These are phyloP conservation scores for Galeopsis tetrahit DNA, from an alignment of 257 asterid species.

Conservation along the genomic window DNA sequence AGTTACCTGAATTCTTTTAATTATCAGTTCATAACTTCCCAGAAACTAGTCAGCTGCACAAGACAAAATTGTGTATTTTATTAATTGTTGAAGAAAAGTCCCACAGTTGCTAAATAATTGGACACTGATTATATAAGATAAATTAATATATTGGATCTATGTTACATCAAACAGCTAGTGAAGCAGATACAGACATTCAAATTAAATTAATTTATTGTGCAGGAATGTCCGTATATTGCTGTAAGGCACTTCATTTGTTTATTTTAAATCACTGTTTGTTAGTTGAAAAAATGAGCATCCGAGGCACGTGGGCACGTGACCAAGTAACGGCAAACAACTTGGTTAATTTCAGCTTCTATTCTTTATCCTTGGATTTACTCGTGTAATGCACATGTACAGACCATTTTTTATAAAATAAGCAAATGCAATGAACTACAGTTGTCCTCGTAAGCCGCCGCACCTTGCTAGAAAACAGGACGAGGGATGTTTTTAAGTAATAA, in stretches of 20 bases:
- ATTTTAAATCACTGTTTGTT: conserved; percentile 7
- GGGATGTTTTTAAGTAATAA: too few species aligned
- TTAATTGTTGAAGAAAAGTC: conserved; percentile 29
- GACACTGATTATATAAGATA: neutral
- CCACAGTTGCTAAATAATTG: conserved; percentile 33
- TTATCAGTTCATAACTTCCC: neutral
- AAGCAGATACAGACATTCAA: conserved; percentile 38
- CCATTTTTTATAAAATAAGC: neutral
- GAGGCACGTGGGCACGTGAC: conserved; percentile 56
- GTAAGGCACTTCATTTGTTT: conserved; percentile 5
- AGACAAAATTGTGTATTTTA: conserved; percentile 10
- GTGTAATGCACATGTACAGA: neutral
- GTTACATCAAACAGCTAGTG: conserved; percentile 25
- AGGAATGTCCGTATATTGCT: conserved; percentile 50
- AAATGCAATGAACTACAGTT: too few species aligned
- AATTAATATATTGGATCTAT: neutral
- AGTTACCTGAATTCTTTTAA: conserved; percentile 11
- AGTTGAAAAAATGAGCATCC: conserved; percentile 38
- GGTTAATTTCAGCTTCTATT: conserved; percentile 5
- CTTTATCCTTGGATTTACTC: conserved; percentile 10
- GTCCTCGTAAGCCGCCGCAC: too few species aligned
- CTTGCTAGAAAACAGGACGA: too few species aligned
- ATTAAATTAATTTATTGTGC: conserved; percentile 20
- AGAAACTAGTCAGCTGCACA: conserved; percentile 28
- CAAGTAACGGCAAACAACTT: conserved; percentile 34